These are phyloP conservation scores for Lithohypha guttulata DNA, from an alignment of 2,329 filamentous ascomycete species.

Conservation along the genomic window DNA sequence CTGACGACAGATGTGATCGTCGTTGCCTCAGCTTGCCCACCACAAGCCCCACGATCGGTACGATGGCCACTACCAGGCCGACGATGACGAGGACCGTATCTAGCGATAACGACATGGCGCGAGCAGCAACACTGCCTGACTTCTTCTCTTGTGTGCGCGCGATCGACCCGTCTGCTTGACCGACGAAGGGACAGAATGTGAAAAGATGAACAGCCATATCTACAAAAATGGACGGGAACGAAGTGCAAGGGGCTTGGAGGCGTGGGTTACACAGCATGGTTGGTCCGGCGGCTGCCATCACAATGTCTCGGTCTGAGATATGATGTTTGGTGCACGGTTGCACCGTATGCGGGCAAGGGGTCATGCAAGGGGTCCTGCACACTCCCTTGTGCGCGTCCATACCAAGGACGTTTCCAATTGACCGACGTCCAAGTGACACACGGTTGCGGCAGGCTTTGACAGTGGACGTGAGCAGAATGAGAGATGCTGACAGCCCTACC, in stretches of 20 bases:
- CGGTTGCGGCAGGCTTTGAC: constrained; percentile 1
- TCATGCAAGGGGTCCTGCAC: constrained; percentile 1
- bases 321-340: constrained; percentile 3
- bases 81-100: constrained; percentile 3
- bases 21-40: constrained; percentile 3
- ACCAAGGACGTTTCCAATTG: constrained; percentile 1
- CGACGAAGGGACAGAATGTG: constrained; percentile 3
- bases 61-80: constrained; percentile 3
- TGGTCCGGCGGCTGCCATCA: constrained; percentile 3
- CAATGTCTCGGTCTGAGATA: constrained; percentile 3
- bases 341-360: constrained; percentile 3
- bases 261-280: constrained; percentile 2
- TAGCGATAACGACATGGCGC: too few relatives aligned
- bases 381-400: constrained; percentile 2
- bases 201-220: constrained; percentile 4
- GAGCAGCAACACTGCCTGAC: constrained; percentile 1
- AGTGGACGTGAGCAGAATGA: constrained; percentile 4
- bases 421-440: constrained; percentile 3
- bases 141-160: constrained; percentile 3
- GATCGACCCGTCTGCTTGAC: constrained; percentile 3
- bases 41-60: constrained; percentile 3
- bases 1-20: constrained; percentile 3
- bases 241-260: constrained; percentile 2
- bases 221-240: constrained; percentile 3
- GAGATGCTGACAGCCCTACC: constrained; percentile 2